Conservation (phyloP, 345 rosid species). For the Cardamine resedifolia region DNA sequence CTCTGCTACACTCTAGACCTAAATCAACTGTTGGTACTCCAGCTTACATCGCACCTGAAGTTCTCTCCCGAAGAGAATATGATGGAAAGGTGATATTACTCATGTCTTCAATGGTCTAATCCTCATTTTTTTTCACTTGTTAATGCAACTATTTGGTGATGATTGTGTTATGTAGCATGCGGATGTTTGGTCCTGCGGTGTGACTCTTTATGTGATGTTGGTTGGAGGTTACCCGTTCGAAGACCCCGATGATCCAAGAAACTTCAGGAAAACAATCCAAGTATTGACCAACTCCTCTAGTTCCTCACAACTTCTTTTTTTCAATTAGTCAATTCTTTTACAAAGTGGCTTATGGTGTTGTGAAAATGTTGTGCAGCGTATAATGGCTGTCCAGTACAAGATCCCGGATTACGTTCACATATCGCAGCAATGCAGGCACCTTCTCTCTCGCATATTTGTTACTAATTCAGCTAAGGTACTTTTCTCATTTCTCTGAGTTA, state of each 20-base stretch:
- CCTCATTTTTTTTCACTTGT: not conserved
- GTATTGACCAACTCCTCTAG: slow-evolving; percentile 32
- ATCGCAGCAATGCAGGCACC: slow-evolving; percentile 76
- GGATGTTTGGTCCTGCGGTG: slow-evolving; percentile 98
- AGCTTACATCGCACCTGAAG: slow-evolving; percentile 92
- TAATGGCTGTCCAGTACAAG: slow-evolving; percentile 88
- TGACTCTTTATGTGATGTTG: slow-evolving; percentile 90
- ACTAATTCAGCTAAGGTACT: slow-evolving; percentile 68
- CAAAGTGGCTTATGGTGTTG: not conserved
- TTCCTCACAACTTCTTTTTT: not conserved
- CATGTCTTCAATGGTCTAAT: slow-evolving; percentile 10
- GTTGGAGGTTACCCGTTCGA: slow-evolving; percentile 97
- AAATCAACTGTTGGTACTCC: slow-evolving; percentile 96
- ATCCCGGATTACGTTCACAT: slow-evolving; percentile 86
- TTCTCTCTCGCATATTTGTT: slow-evolving; percentile 81
- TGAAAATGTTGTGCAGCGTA: slow-evolving; percentile 49
- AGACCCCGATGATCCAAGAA: slow-evolving; percentile 81
- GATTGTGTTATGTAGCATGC: slow-evolving; percentile 55
- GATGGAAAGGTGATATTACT: slow-evolving; percentile 65
- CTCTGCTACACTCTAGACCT: slow-evolving; percentile 87
- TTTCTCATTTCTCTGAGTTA: slow-evolving; percentile 9
- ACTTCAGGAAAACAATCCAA: slow-evolving; percentile 92
- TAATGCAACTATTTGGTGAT: slow-evolving; percentile 9
- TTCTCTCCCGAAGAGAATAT: slow-evolving; percentile 79
- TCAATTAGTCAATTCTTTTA: not conserved